phyloP scores from a whole-genome alignment of 208 protist genomes.

The Leptomonas seymouri region DNA sequence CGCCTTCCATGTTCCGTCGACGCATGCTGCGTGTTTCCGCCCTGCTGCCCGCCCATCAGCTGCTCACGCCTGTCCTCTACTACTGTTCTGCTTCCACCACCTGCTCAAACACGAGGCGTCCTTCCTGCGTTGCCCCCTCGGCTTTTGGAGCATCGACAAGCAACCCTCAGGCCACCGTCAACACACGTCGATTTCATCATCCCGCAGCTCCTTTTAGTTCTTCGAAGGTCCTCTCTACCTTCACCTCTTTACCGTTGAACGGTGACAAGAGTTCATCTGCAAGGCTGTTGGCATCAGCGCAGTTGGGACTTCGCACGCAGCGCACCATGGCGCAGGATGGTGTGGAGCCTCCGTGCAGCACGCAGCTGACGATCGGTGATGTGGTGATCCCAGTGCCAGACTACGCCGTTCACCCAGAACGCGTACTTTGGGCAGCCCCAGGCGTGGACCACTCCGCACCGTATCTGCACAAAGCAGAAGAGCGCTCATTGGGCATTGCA shows the following conservation, averaged over 20 bases:
- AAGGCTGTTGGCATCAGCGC: background rate
- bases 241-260: background rate
- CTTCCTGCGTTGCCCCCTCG: background rate
- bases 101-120: background rate
- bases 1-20: conserved; percentile 21
- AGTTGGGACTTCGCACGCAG: background rate
- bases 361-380: conserved; percentile 77
- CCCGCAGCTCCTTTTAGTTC: background rate
- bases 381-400: conserved; percentile 65
- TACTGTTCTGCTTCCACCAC: background rate
- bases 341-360: conserved; percentile 38
- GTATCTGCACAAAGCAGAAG: conserved; percentile 21
- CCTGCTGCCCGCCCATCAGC: background rate
- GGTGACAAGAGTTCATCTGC: background rate
- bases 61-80: conserved; percentile 4
- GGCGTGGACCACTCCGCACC: conserved; percentile 36
- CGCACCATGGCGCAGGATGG: conserved; percentile 18
- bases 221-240: background rate
- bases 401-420: conserved; percentile 58
- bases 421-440: conserved; percentile 59
- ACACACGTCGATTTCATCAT: conserved; percentile 9
- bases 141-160: background rate
- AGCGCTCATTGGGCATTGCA: background rate
- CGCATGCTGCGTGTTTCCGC: background rate
- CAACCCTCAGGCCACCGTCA: too few relatives aligned